These are phyloP conservation scores for Thalassiosira hispida DNA, from an alignment of 352 stramenopile species.

Conservation along the genomic window DNA sequence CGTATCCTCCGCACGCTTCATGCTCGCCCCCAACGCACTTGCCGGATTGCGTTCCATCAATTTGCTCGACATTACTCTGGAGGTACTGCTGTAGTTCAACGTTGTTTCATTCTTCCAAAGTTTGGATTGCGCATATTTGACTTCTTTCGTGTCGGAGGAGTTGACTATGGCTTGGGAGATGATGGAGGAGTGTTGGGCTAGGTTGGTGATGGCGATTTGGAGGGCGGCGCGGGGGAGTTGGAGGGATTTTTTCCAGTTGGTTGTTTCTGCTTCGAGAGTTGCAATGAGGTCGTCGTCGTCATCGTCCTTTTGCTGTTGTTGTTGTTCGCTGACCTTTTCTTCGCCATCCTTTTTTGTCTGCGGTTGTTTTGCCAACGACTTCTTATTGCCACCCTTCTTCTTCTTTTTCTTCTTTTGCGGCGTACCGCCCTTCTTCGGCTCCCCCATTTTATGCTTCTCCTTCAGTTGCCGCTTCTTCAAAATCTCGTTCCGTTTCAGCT, in stretches of 20 bases:
- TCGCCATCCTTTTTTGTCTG: too few species aligned
- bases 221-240: not conserved
- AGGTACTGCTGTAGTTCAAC: not conserved
- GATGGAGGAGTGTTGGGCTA: conserved; percentile 15
- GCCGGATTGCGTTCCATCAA: conserved; percentile 15
- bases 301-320: not conserved
- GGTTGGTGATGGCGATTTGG: not conserved
- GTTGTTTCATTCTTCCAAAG: conserved; percentile 12
- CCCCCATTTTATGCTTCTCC: too few species aligned
- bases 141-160: conserved; percentile 4
- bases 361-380: not conserved
- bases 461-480: too few species aligned
- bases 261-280: not conserved
- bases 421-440: too few species aligned
- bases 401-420: not conserved
- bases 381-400: not conserved
- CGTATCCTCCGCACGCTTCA: not conserved
- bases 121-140: conserved; percentile 3
- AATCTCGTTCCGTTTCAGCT: too few species aligned
- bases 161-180: conserved; percentile 15
- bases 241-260: not conserved
- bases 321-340: too few species aligned
- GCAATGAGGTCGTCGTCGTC: not conserved
- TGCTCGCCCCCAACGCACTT: not conserved
- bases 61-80: not conserved